Evolutionary conservation across 2,329 filamentous ascomycete species (phyloP), one percentile per base, ranked within the genome.

Genomic region (Sporothrix globosa): DNA sequence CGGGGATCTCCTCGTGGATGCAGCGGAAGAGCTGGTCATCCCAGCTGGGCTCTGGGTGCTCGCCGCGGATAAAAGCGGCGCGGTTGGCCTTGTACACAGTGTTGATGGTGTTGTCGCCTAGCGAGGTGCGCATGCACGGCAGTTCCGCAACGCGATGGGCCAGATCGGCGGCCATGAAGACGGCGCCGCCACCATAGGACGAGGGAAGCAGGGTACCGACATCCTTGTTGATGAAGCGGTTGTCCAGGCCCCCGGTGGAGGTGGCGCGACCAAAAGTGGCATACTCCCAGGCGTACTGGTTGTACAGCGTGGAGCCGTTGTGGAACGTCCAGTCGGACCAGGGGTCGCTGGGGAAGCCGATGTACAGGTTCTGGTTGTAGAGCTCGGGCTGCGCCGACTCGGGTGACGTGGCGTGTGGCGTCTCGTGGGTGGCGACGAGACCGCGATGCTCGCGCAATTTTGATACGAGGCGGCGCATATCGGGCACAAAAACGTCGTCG

Each of bases 401-500:
- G 17, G 58, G n/a, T 11, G 58, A 63, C 21, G 21, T 27, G 58
- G 58, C 58, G 58, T 63, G 58, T 3, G 58, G 14, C 3, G 13
- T 24, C 5, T 46, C 24, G 48, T 27, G 19, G 14, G 46, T 44
- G 63, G 63, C 56, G n/a, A 39, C 44, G 2, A 70, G 17, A 19
- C 60, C 50, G 27, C 65, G 21, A 30, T 72, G 68, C 9, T 50
- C 34, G 50, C 50, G 48, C 2, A 85, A 78, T 6, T 77, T 78
- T 34, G 78, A 74, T 3, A 82, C 75, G 10, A 85, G 79, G 54
- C 78, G 76, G 0, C 77, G 75, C 44, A 84, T 74, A 50, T 80
- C 81, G 0, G 83, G 82, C 61, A 85, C 79, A 74, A 85, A 85
- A 65, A 83, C 76, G 69, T 81, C 79, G 72, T 84, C 82, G 44